Conservation (phyloP, 306 rosid species). For the Cicer pinnatifidum region DNA sequence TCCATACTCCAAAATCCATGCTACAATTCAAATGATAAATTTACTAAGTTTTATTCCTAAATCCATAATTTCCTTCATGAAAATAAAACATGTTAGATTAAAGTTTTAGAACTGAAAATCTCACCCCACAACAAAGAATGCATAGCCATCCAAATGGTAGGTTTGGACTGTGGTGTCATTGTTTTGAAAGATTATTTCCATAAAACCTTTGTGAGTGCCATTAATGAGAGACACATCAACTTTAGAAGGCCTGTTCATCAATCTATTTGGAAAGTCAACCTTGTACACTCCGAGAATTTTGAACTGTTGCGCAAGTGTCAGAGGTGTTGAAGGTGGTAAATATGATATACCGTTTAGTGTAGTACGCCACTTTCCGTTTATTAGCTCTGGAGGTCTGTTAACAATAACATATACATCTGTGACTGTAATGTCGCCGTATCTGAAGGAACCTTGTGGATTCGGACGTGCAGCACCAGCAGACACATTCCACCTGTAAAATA, state of each 20-base stretch:
- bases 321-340: slow-evolving; percentile 78
- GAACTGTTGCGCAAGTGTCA: slow-evolving; percentile 73
- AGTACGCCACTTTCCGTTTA: slow-evolving; percentile 75
- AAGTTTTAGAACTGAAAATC: slow-evolving; percentile 43
- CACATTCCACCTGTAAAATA: slow-evolving; percentile 67
- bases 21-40: slow-evolving; percentile 57
- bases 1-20: slow-evolving; percentile 89
- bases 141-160: slow-evolving; percentile 88
- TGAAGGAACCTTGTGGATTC: slow-evolving; percentile 88
- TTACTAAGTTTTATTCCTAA: slow-evolving; percentile 28
- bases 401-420: slow-evolving; percentile 73
- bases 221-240: slow-evolving; percentile 79
- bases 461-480: slow-evolving; percentile 93
- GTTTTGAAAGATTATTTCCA: slow-evolving; percentile 89
- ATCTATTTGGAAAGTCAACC: slow-evolving; percentile 77
- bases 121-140: slow-evolving; percentile 88
- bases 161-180: slow-evolving; percentile 76
- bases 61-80: not conserved
- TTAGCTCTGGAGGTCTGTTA: slow-evolving; percentile 75
- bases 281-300: slow-evolving; percentile 76
- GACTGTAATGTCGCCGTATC: slow-evolving; percentile 71
- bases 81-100: not conserved
- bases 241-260: slow-evolving; percentile 73
- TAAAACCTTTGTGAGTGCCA: slow-evolving; percentile 73
- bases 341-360: slow-evolving; percentile 87